These are phyloP conservation scores for Collybia mongolica DNA, from an alignment of 768 basidiomycete genomes.

Conservation along the genomic window DNA sequence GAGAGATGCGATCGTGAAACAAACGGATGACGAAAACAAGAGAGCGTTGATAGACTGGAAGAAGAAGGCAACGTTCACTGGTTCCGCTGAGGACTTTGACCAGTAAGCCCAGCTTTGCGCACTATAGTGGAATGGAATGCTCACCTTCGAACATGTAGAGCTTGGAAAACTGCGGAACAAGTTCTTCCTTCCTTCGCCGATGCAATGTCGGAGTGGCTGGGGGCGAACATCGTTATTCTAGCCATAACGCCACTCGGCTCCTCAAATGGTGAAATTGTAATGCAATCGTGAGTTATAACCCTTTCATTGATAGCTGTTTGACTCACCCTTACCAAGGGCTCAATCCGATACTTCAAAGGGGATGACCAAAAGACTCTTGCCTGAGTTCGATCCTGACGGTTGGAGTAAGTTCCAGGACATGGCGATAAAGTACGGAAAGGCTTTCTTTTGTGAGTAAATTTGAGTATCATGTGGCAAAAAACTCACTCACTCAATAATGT, in stretches of 20 bases:
- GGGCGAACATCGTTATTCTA: not conserved
- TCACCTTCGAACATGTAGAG: not conserved
- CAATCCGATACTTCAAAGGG: not conserved
- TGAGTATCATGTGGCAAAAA: no score
- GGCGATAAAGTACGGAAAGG: not conserved
- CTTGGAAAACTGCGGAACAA: not conserved
- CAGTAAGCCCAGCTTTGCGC: not conserved
- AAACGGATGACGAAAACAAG: not conserved
- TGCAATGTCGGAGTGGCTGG: not conserved
- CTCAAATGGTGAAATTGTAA: not conserved
- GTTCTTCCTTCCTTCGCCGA: not conserved
- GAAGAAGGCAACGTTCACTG: not conserved
- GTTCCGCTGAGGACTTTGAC: not conserved
- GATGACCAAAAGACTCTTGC: not conserved
- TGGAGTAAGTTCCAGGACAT: conserved; percentile 1
- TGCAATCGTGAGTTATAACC: not conserved
- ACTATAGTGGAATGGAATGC: not conserved
- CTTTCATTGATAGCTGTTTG: not conserved
- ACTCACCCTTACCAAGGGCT: not conserved
- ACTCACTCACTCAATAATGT: no score
- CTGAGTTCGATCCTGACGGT: not conserved
- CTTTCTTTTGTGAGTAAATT: not conserved
- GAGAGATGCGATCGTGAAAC: not conserved
- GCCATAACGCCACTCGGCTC: not conserved
- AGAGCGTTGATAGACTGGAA: not conserved